Base-by-base conservation (phyloP, 176 grass and related monocot genomes). In the Juncus inflexus region DNA sequence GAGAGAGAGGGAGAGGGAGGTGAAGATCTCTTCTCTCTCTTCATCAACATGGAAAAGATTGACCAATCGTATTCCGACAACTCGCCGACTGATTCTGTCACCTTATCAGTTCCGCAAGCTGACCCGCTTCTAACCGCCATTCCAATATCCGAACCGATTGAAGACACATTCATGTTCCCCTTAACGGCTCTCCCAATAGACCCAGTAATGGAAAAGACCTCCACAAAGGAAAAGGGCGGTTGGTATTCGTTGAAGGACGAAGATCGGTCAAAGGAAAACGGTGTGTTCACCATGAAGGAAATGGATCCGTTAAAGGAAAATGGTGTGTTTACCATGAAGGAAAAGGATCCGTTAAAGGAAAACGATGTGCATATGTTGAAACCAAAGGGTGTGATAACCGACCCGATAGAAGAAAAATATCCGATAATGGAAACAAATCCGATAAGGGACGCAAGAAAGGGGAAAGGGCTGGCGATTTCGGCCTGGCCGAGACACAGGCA, bases 11-110 rank as follows among this genome's bases (percentile, higher is more conserved):
- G 19, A 28, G 19, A 28, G 1, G 19, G 19, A 47, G 43, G 9
- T 6, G 43, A 47, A 47, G 83, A 95, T 54, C 74, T 90, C 50
- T 76, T 86, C 77, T 86, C 77, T 52, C 80, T 83, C 75, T 86
- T 81, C 65, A 51, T 83, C n/a, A 72, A 88, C 50, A 41, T 77
- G 3, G 85, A 86, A 13, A 89, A 83, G 77, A 67, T 91, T 40
- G 87, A 81, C 12, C 78, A 79, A 53, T 58, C 65, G 74, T 70
- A 59, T 66, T 71, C 1, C 14, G 54, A n/a, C 67, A 71, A 40
- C 6, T 36, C 4, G 55, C 7, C 55, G 57, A 41, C 53, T 41
- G 57, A 8, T 37, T n/a, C 2, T 35, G 14, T 43, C 67, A 71
- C 15, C 38, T 52, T 3, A 39, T 35, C 12, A 28, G 19, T 28